These are phyloP conservation scores for Candida quercuum DNA, from an alignment of 805 yeast genomes.

Conservation along the genomic window DNA sequence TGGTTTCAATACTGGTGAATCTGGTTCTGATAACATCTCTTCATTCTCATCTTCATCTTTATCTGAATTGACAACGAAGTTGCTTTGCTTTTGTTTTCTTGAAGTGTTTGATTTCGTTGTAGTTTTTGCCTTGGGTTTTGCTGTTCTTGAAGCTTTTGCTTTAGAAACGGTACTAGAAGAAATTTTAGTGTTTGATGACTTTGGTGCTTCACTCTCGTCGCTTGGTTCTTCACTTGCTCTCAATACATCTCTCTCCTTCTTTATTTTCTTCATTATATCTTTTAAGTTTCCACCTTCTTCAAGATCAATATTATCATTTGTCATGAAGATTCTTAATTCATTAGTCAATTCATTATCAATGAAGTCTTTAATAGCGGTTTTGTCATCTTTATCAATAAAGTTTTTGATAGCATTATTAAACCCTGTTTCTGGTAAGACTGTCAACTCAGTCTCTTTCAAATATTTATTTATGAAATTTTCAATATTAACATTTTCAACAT, in stretches of 20 bases:
- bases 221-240: not conserved
- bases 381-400: constrained; percentile 81
- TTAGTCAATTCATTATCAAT: constrained; percentile 49
- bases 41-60: constrained; percentile 14
- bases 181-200: no score
- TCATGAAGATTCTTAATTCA: constrained; percentile 44
- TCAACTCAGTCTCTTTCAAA: constrained; percentile 56
- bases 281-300: constrained; percentile 35
- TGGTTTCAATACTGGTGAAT: not conserved
- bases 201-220: not conserved
- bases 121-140: not conserved
- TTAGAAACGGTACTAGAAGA: not conserved
- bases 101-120: not conserved
- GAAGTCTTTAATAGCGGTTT: constrained; percentile 58
- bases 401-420: constrained; percentile 66
- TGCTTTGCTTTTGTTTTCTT: not conserved
- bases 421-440: constrained; percentile 70
- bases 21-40: constrained; percentile 1
- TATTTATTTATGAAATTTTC: constrained; percentile 59
- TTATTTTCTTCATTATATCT: constrained; percentile 33
- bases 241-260: constrained; percentile 18
- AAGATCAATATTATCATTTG: constrained; percentile 33
- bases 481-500: constrained; percentile 42
- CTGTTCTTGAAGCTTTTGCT: not conserved
- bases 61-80: not conserved